Evolutionary conservation across 2,329 filamentous ascomycete species (phyloP).

Genomic region (Penicillium brasilianum): DNA sequence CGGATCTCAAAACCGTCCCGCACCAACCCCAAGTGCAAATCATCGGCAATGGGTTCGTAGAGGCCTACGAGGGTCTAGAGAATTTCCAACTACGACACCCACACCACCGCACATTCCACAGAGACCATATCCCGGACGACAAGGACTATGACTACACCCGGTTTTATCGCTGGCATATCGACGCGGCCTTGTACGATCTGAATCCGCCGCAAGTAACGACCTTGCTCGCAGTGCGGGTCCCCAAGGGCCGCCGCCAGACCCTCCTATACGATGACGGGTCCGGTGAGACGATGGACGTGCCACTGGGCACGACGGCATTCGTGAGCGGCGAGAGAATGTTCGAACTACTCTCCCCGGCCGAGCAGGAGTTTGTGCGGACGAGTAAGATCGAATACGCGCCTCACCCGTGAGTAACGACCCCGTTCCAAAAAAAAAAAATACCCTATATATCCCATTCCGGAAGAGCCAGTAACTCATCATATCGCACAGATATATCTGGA

Average conservation of each 20-base stretch:
- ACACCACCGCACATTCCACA: conserved; percentile 78
- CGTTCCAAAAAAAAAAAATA: not conserved
- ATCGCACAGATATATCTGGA: conserved; percentile 68
- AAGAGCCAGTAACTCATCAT: too few species aligned
- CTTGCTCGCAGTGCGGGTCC: conserved; percentile 74
- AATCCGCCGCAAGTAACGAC: conserved; percentile 76
- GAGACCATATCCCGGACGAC: conserved; percentile 64
- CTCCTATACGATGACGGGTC: conserved; percentile 75
- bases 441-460: too few species aligned
- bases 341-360: conserved; percentile 66
- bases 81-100: conserved; percentile 74
- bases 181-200: conserved; percentile 75
- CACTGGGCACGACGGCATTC: conserved; percentile 78
- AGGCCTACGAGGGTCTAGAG: conserved; percentile 71
- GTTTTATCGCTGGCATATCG: conserved; percentile 81
- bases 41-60: conserved; percentile 75
- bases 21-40: conserved; percentile 81
- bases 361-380: conserved; percentile 69
- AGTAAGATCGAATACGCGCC: conserved; percentile 76
- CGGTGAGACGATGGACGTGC: conserved; percentile 68
- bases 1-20: conserved; percentile 79
- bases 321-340: conserved; percentile 74
- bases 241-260: conserved; percentile 67
- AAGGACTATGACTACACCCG: conserved; percentile 63
- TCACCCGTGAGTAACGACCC: conserved; percentile 64